A percentile compares a stretch with the other conserved stretches of the same genome.
phyloP scores from a whole-genome alignment of 2,329 filamentous ascomycete species.

The Monilinia fructicola region DNA sequence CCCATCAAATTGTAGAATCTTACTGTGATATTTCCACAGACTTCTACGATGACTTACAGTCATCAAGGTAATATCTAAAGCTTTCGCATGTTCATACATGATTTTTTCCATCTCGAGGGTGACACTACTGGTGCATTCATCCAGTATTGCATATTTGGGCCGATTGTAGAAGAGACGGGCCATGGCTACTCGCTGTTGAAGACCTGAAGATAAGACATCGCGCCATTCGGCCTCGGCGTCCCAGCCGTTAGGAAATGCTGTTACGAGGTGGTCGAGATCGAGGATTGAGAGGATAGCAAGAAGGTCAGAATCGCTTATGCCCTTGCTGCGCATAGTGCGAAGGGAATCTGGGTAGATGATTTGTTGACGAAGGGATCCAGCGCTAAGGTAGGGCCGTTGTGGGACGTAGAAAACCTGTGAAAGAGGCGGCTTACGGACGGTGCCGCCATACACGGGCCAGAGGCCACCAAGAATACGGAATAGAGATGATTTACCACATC shows the following conservation, averaged over 20 bases:
- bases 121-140: constrained; percentile 95
- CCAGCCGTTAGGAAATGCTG: constrained; percentile 75
- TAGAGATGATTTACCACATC: constrained; percentile 92
- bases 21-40: constrained; percentile 94
- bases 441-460: constrained; percentile 97
- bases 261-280: constrained; percentile 79
- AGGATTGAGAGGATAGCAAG: constrained; percentile 73
- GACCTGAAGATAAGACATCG: constrained; percentile 84
- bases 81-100: constrained; percentile 97
- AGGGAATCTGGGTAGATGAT: constrained; percentile 93
- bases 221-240: constrained; percentile 97
- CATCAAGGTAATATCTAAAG: constrained; percentile 90
- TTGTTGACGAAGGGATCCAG: constrained; percentile 90
- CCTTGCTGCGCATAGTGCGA: constrained; percentile 81
- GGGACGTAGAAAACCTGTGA: constrained; percentile 98
- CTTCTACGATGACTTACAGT: constrained; percentile 89
- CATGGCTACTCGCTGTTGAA: constrained; percentile 97
- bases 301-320: constrained; percentile 79
- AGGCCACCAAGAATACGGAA: constrained; percentile 95
- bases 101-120: constrained; percentile 90
- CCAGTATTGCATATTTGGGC: constrained; percentile 90
- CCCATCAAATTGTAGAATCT: constrained; percentile 95
- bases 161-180: constrained; percentile 91
- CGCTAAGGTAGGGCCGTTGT: constrained; percentile 88
- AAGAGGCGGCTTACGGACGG: constrained; percentile 86